Percentiles rank a stretch among this genome's conserved stretches.
Conservation (phyloP, 164 flowering plant genomes). For the Kingdonia uniflora region DNA sequence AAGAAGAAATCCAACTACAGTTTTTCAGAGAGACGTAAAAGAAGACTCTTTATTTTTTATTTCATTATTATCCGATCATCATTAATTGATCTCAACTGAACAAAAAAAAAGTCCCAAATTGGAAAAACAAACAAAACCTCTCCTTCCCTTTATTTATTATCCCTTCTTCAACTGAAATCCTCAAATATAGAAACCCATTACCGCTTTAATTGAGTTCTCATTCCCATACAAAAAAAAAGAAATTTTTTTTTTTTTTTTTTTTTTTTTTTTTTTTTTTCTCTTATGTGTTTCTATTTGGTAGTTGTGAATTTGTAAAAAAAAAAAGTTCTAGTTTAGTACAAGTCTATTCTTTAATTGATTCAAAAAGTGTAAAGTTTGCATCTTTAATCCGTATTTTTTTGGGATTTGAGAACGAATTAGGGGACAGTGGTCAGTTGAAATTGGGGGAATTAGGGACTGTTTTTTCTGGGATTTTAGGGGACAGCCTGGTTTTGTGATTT, state of each 20-base stretch:
- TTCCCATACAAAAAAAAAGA: background rate
- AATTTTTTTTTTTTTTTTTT: background rate
- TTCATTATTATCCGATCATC: background rate
- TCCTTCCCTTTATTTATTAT: no score
- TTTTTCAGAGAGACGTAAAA: constrained; percentile 14
- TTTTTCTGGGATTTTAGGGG: constrained; percentile 13
- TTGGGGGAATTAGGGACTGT: constrained; percentile 13
- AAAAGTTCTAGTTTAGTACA: no score
- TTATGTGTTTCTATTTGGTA: background rate
- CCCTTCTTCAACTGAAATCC: no score
- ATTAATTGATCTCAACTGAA: no score
- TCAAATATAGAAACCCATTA: no score
- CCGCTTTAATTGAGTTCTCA: no score
- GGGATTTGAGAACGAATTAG: constrained; percentile 8
- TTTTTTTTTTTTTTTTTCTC: background rate
- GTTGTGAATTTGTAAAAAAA: no score
- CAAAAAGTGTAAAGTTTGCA: background rate
- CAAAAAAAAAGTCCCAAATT: no score
- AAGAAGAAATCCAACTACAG: background rate
- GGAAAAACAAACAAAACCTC: no score
- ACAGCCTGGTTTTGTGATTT: constrained; percentile 36
- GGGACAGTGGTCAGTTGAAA: constrained; percentile 9
- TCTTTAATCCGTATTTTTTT: background rate
- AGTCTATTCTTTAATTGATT: background rate
- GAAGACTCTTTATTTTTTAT: constrained; percentile 2